Base-by-base conservation (phyloP, 306 rosid species). In the Quercus gilva region DNA sequence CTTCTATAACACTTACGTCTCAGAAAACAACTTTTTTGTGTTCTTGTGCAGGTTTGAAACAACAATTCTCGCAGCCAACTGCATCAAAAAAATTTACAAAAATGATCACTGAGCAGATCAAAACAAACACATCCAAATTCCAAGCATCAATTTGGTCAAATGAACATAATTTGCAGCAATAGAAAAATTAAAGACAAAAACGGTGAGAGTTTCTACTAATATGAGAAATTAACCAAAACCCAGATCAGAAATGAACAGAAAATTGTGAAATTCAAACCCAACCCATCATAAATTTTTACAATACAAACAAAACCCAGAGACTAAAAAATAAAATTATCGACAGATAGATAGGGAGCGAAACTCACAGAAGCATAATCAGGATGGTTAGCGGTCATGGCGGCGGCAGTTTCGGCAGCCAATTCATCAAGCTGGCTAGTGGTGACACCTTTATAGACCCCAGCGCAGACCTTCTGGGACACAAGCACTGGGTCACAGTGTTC, bases 371-470 rank as follows among this genome's bases (percentile, higher is more conserved):
- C 99, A 26, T 95, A 95, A 69, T 95, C 99, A 5, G 98, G 98
- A 64, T 91, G 99, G 65, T 86, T 93, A 0, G 99, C 90, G 1
- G 98, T 95, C 98, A 95, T 74, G 6, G 97, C 97, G 0, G 98
- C 98, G 15, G 99, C 97, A 0, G 98, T 95, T 88, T 95, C 99
- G 2, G 99, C 99, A 0, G 99, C 98, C 83, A 95, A 80, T 74
- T 95, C 98, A 77, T 95, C 99, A 6, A 95, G 97, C 81, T 93
- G 98, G 57, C 94, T 95, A 5, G 99, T 95, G 58, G 98, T 95
- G 23, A 95, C 99, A 2, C 98, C 99, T 82, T 90, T 95, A 60
- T 92, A 94, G 64, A 94, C 98, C 13, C 98, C 98, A 1, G 98
- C 97, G 25, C 98, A 95, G 8, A 95, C 98, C 61, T 93, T 95